These are phyloP conservation scores for Starmerella stigmatis DNA, from an alignment of 805 yeast genomes.

Conservation along the genomic window DNA sequence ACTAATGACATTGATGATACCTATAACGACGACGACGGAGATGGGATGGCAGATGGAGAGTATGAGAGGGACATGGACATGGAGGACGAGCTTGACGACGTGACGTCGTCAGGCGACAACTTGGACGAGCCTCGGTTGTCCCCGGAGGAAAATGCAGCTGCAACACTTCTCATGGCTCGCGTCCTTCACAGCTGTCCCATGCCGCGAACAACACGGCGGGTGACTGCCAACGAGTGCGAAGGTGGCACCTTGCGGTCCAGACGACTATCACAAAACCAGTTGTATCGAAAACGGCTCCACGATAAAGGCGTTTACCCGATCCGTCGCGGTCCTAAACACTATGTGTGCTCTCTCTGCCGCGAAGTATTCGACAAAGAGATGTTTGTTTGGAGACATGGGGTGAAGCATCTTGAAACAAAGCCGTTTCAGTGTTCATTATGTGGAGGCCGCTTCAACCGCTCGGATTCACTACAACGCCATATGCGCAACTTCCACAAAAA, in stretches of 20 bases:
- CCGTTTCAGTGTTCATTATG: slow-evolving; percentile 15
- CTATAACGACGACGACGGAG: neutral
- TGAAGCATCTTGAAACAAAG: slow-evolving; percentile 13
- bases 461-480: slow-evolving; percentile 17
- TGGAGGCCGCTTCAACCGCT: slow-evolving; percentile 10
- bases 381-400: slow-evolving; percentile 20
- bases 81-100: neutral
- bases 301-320: slow-evolving; percentile 13
- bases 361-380: slow-evolving; percentile 14
- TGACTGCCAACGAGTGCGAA: neutral
- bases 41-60: neutral
- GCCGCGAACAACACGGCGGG: neutral
- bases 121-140: neutral
- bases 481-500: slow-evolving; percentile 12
- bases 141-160: slow-evolving; percentile 4
- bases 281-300: slow-evolving; percentile 9
- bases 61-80: too few relatives aligned
- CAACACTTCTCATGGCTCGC: slow-evolving; percentile 6
- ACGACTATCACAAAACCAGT: slow-evolving; percentile 12
- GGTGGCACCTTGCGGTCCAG: slow-evolving; percentile 2
- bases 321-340: neutral
- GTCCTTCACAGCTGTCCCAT: neutral
- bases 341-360: slow-evolving; percentile 11
- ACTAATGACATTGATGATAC: neutral
- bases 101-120: neutral